phyloP scores from a whole-genome alignment of 2,329 filamentous ascomycete genomes.

The Cytospora piceicola region DNA sequence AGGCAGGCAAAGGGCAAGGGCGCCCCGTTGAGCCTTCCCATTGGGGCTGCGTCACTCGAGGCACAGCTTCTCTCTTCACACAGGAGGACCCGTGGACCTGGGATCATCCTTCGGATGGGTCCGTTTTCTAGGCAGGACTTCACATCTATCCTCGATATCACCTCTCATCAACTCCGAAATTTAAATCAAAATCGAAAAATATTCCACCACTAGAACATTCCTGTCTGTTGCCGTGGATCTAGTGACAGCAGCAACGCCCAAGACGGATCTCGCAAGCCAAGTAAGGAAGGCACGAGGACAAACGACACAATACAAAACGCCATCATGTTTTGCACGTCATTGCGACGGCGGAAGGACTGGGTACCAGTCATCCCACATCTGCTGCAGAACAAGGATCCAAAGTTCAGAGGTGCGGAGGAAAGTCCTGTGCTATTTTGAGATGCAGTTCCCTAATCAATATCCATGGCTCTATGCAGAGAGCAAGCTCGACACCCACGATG shows the following conservation, averaged over 20 bases:
- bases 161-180: slow-evolving; percentile 16
- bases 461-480: slow-evolving; percentile 41
- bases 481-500: slow-evolving; percentile 49
- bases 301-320: neutral
- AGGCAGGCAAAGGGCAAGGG: slow-evolving; percentile 12
- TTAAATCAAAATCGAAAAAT: neutral
- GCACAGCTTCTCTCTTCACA: neutral
- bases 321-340: slow-evolving; percentile 45
- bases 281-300: neutral
- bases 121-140: slow-evolving; percentile 2
- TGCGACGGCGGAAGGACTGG: slow-evolving; percentile 46
- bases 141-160: slow-evolving; percentile 4
- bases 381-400: slow-evolving; percentile 30
- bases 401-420: slow-evolving; percentile 34
- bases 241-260: neutral
- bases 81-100: too few species aligned
- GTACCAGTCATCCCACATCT: slow-evolving; percentile 38
- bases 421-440: neutral
- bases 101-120: neutral
- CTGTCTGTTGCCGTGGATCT: neutral
- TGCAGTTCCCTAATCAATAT: slow-evolving; percentile 14
- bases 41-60: neutral
- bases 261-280: neutral
- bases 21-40: slow-evolving; percentile 9
- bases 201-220: neutral